These are phyloP conservation scores for Candida ovalis DNA, from an alignment of 805 yeast genomes.

Conservation along the genomic window DNA sequence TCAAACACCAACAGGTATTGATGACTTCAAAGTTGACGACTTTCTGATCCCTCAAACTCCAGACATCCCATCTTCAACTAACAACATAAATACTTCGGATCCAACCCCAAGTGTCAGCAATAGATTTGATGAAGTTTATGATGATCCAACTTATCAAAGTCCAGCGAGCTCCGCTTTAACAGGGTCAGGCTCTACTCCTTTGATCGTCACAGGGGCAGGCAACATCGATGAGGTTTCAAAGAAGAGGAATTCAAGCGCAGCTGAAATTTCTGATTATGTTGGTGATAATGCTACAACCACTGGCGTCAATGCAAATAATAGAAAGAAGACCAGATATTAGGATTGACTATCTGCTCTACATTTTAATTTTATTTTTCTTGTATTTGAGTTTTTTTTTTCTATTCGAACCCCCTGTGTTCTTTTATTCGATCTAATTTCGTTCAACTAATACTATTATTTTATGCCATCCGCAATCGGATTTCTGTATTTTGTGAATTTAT, in stretches of 20 bases:
- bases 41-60: constrained; percentile 30
- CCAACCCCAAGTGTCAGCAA: constrained; percentile 12
- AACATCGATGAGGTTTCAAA: not conserved
- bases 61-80: constrained; percentile 3
- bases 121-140: constrained; percentile 10
- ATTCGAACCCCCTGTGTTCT: not conserved
- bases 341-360: too few relatives aligned
- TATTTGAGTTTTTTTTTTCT: not conserved
- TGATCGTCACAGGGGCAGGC: not conserved
- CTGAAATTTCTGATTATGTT: not conserved
- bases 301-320: not conserved
- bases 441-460: too few relatives aligned
- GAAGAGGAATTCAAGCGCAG: not conserved
- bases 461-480: too few relatives aligned
- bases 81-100: constrained; percentile 2
- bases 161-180: not conserved
- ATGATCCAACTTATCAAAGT: not conserved
- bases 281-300: not conserved
- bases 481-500: too few relatives aligned
- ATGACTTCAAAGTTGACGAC: constrained; percentile 34
- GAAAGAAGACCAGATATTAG: not conserved
- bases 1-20: constrained; percentile 20
- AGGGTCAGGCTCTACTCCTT: not conserved
- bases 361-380: not conserved
- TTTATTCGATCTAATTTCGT: too few relatives aligned